Evolutionary conservation across 257 asterid genomes (phyloP).

Genomic region (Capsicum pubescens): DNA sequence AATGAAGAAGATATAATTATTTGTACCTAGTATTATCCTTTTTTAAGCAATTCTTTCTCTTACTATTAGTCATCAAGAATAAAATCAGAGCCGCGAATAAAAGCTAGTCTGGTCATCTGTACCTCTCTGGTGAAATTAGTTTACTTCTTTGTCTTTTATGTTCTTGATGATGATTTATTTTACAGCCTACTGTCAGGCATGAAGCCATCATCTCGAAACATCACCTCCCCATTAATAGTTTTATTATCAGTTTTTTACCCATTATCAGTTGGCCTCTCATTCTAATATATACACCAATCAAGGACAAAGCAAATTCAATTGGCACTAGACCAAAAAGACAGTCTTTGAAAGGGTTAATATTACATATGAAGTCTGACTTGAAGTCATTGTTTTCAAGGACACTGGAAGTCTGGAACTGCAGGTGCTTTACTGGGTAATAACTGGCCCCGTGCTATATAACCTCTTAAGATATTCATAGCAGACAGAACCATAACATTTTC

Average conservation of each 20-base stretch:
- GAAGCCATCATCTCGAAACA: background rate
- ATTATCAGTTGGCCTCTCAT: background rate
- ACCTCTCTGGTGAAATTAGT: conserved; percentile 5
- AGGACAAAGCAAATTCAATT: background rate
- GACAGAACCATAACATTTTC: conserved; percentile 16
- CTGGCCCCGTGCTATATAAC: conserved; percentile 10
- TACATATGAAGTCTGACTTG: background rate
- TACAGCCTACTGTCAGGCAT: conserved; percentile 5
- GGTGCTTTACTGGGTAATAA: background rate
- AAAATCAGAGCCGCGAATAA: background rate
- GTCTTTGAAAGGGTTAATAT: background rate
- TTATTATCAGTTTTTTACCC: background rate
- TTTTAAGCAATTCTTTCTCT: conserved; percentile 13
- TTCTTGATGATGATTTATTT: background rate
- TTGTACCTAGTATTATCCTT: conserved; percentile 2
- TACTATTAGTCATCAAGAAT: background rate
- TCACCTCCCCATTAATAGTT: background rate
- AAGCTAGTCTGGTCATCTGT: background rate
- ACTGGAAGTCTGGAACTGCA: conserved; percentile 17
- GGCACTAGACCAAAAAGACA: conserved; percentile 1
- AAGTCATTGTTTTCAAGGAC: background rate
- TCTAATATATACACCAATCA: background rate
- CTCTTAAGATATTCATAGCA: background rate
- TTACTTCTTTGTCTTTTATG: conserved; percentile 13
- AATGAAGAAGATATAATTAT: background rate